Evolutionary conservation across 306 rosid species (phyloP).

Genomic region (Heteromeles arbutifolia): DNA sequence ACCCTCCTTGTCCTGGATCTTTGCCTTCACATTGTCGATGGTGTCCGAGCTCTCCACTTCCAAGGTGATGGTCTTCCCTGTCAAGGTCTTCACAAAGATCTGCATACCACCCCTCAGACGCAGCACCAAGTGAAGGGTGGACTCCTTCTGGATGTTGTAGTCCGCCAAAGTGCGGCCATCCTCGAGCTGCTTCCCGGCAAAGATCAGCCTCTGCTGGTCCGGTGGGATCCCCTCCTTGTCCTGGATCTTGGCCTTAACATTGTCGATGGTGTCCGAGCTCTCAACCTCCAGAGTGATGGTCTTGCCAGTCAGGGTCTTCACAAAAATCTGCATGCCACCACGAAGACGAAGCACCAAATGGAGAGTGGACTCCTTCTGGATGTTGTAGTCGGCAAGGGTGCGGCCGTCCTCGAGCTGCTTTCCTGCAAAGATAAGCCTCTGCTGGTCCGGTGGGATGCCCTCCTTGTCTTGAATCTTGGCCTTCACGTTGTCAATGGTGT

Average conservation of each 20-base stretch:
- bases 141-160: conserved; percentile 71
- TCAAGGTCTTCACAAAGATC: conserved; percentile 54
- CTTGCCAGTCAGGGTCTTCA: neutral
- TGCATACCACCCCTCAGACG: conserved; percentile 68
- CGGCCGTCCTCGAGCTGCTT: neutral
- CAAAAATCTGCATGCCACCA: conserved; percentile 5
- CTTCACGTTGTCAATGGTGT: conserved; percentile 67
- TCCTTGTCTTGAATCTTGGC: conserved; percentile 75
- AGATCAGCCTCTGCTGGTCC: conserved; percentile 67
- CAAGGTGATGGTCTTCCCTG: conserved; percentile 57
- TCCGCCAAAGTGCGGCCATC: conserved; percentile 56
- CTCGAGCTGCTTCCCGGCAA: conserved; percentile 57
- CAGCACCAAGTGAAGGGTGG: conserved; percentile 51
- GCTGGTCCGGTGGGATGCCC: conserved; percentile 54
- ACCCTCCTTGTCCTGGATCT: conserved; percentile 63
- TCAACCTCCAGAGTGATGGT: neutral
- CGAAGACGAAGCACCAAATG: too few relatives aligned
- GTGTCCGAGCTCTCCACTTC: conserved; percentile 69
- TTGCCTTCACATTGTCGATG: conserved; percentile 56
- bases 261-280: neutral
- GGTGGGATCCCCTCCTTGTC: conserved; percentile 72
- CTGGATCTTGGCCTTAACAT: conserved; percentile 41
- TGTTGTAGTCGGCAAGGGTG: neutral
- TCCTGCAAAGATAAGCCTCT: conserved; percentile 4
- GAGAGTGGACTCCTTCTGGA: too few relatives aligned